These are phyloP conservation scores for Coemansia asiatica DNA, from an alignment of 192 early-diverging fungal genomes.

Conservation along the genomic window DNA sequence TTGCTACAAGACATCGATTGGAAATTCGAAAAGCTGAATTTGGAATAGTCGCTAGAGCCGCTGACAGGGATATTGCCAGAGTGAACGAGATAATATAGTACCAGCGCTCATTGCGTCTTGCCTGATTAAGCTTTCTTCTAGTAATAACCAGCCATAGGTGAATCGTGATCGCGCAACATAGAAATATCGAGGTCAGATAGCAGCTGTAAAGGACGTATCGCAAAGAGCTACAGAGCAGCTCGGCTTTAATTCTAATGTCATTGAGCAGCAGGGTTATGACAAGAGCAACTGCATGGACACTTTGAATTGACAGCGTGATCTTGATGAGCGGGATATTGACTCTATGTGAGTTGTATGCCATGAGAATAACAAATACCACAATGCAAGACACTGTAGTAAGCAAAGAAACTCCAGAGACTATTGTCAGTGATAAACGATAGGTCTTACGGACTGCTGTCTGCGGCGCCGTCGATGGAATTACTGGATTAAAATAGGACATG, in stretches of 20 bases:
- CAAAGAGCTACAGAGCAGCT: constrained; percentile 34
- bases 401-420: constrained; percentile 22
- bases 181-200: constrained; percentile 53
- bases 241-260: constrained; percentile 23
- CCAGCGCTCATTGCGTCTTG: constrained; percentile 50
- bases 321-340: constrained; percentile 50
- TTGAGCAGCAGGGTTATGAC: constrained; percentile 29
- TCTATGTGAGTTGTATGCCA: constrained; percentile 34
- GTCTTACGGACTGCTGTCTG: neutral
- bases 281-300: constrained; percentile 39
- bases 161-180: constrained; percentile 43
- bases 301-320: constrained; percentile 46
- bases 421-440: constrained; percentile 14
- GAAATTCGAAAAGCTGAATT: constrained; percentile 30
- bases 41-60: constrained; percentile 32
- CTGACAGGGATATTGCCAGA: constrained; percentile 31
- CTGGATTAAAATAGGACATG: neutral
- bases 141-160: constrained; percentile 55
- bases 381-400: constrained; percentile 33
- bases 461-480: neutral
- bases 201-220: constrained; percentile 47
- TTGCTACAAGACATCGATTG: constrained; percentile 22
- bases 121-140: constrained; percentile 29
- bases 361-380: constrained; percentile 31
- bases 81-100: constrained; percentile 46